A percentile compares a stretch with the other conserved stretches of the same genome.
phyloP scores from a whole-genome alignment of 1,284 basidiomycete genomes.

The Cerrena zonata region DNA sequence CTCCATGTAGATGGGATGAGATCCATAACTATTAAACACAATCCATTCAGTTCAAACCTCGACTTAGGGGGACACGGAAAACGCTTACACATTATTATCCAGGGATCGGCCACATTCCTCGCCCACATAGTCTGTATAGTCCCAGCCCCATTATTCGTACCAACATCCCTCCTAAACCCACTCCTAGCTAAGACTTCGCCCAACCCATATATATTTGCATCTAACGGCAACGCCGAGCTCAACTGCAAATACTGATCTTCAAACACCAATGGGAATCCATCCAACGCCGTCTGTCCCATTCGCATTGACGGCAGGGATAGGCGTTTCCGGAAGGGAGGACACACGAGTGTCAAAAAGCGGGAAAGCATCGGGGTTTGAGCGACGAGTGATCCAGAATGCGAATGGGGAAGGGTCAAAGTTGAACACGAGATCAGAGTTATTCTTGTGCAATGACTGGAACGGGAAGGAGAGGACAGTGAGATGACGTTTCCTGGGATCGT shows the following conservation, averaged over 20 bases:
- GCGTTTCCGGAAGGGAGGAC: constrained; percentile 48
- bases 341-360: constrained; percentile 73
- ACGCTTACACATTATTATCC: constrained; percentile 56
- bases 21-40: constrained; percentile 73
- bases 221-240: constrained; percentile 54
- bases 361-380: constrained; percentile 46
- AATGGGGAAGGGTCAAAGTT: constrained; percentile 64
- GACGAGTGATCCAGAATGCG: constrained; percentile 73
- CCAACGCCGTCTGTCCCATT: constrained; percentile 46
- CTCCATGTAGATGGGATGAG: constrained; percentile 65
- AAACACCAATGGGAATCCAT: constrained; percentile 65
- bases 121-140: constrained; percentile 71
- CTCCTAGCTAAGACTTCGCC: constrained; percentile 68
- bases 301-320: constrained; percentile 44
- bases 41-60: background rate
- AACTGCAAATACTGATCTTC: constrained; percentile 72
- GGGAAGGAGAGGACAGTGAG: constrained; percentile 38
- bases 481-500: constrained; percentile 60
- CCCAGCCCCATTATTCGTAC: constrained; percentile 43
- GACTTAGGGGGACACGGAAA: background rate
- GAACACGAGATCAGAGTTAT: constrained; percentile 57
- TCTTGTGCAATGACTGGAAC: constrained; percentile 30
- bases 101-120: constrained; percentile 56
- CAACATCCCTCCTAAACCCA: constrained; percentile 60
- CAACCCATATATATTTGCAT: constrained; percentile 72